Percentiles rank a stretch among this genome's conserved stretches.
These are phyloP conservation scores for Castanea sativa DNA, from an alignment of 306 rosid genomes.

Conservation along the genomic window DNA sequence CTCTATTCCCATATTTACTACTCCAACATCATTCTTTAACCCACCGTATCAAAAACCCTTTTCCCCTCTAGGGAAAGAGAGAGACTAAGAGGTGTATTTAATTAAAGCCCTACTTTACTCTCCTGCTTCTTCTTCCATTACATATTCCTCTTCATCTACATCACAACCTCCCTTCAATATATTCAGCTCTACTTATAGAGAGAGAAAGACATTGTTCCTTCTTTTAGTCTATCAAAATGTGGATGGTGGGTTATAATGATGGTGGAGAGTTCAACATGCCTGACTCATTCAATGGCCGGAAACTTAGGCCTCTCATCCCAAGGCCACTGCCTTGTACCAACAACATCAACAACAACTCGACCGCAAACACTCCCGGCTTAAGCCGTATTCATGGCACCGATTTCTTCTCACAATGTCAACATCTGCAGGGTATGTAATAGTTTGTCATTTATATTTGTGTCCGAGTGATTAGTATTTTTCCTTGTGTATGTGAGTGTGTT, in stretches of 20 bases:
- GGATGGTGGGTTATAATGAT: constrained; percentile 83
- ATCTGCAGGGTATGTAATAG: constrained; percentile 42
- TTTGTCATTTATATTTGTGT: background rate
- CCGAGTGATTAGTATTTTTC: background rate
- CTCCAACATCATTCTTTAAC: constrained; percentile 18
- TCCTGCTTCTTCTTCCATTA: background rate
- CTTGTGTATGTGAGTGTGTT: background rate
- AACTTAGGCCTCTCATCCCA: constrained; percentile 78
- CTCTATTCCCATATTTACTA: constrained; percentile 23
- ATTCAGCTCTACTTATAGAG: background rate
- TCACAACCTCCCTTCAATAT: background rate
- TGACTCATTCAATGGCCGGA: constrained; percentile 57
- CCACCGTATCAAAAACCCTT: constrained; percentile 26
- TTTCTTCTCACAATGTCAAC: constrained; percentile 62
- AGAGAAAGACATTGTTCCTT: constrained; percentile 26
- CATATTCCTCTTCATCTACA: background rate
- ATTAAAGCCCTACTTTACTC: constrained; percentile 21
- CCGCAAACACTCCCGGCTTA: constrained; percentile 40
- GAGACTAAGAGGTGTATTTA: constrained; percentile 13
- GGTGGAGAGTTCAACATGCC: constrained; percentile 55
- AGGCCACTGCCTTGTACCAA: constrained; percentile 46
- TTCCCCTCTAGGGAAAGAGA: background rate
- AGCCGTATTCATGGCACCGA: constrained; percentile 40
- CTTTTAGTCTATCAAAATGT: constrained; percentile 39
- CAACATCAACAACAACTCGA: constrained; percentile 39